Conservation (phyloP, 2,329 filamentous ascomycete species). For the Ascochyta rabiei region DNA sequence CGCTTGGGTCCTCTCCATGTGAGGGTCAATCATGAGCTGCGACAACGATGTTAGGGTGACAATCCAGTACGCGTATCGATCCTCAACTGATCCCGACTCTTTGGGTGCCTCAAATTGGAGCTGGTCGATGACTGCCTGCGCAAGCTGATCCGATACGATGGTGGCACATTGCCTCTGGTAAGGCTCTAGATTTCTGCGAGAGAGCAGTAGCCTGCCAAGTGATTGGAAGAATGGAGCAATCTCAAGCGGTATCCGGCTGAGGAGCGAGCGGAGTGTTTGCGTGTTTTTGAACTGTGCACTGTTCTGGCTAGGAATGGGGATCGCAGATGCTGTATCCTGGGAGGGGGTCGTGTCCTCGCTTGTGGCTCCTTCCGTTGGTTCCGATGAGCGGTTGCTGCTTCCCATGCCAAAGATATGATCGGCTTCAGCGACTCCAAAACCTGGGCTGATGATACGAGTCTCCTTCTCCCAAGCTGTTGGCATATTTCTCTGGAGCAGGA, state of each 20-base stretch:
- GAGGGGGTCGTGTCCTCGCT: conserved; percentile 21
- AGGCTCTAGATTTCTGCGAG: conserved; percentile 73
- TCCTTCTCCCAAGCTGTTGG: conserved; percentile 69
- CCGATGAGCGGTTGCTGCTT: conserved; percentile 26
- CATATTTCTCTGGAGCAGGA: conserved; percentile 73
- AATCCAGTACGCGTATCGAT: conserved; percentile 78
- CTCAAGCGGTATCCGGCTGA: conserved; percentile 78
- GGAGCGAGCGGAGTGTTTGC: conserved; percentile 73
- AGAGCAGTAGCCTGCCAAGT: conserved; percentile 79
- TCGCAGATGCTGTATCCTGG: conserved; percentile 11
- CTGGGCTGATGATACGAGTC: conserved; percentile 51
- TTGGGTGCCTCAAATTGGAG: conserved; percentile 60
- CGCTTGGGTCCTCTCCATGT: conserved; percentile 48
- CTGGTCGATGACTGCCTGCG: conserved; percentile 71
- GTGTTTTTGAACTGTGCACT: conserved; percentile 72
- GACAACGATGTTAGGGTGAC: conserved; percentile 78
- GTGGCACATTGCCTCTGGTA: conserved; percentile 66
- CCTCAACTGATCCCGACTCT: conserved; percentile 60
- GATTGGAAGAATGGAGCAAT: conserved; percentile 87
- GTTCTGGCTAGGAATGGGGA: conserved; percentile 28
- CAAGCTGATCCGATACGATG: conserved; percentile 71
- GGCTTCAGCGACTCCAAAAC: conserved; percentile 48
- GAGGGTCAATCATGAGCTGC: conserved; percentile 77
- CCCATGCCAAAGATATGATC: conserved; percentile 48
- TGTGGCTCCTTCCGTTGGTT: conserved; percentile 22